A percentile compares a stretch with the other conserved stretches of the same genome.
Evolutionary conservation across 495 filamentous ascomycete species (phyloP).

Genomic region (Opeltia flavorubescens): DNA sequence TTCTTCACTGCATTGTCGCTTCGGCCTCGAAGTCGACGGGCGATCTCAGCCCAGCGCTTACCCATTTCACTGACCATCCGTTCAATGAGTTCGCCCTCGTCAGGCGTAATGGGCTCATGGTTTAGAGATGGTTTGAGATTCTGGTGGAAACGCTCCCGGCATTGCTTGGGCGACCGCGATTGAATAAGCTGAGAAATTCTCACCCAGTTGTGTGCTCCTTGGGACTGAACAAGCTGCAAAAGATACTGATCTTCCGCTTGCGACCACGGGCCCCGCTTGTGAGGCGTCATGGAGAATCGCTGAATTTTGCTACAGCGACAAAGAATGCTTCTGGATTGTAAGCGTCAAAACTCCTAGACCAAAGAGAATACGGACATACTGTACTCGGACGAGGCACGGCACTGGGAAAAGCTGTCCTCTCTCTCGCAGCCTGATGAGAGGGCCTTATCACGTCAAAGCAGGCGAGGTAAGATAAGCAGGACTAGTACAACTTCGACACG

Average conservation of each 20-base stretch:
- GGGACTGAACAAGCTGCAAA: constrained; percentile 54
- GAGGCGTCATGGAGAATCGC: constrained; percentile 30
- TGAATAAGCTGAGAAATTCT: constrained; percentile 64
- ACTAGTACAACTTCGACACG: too few species aligned
- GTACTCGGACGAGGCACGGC: too few species aligned
- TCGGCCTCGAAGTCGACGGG: constrained; percentile 67
- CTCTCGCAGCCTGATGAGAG: not conserved
- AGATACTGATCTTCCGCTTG: constrained; percentile 64
- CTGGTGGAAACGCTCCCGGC: constrained; percentile 88
- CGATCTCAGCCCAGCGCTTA: constrained; percentile 92
- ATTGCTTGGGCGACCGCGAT: constrained; percentile 84
- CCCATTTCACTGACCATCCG: constrained; percentile 68
- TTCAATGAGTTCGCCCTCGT: constrained; percentile 77
- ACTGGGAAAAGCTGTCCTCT: too few species aligned
- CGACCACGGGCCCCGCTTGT: constrained; percentile 83
- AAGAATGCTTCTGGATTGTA: not conserved
- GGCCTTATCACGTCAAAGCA: not conserved
- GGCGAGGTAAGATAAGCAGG: not conserved
- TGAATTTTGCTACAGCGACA: not conserved
- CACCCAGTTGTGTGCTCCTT: constrained; percentile 87
- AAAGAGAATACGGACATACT: too few species aligned
- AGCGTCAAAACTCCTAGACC: too few species aligned
- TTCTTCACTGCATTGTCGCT: constrained; percentile 99
- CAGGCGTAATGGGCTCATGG: constrained; percentile 80
- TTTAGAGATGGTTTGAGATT: constrained; percentile 86